A percentile compares a stretch with the other conserved stretches of the same genome.
Conservation (phyloP, 2,329 filamentous ascomycete species). For the Verticillium albo-atrum region DNA sequence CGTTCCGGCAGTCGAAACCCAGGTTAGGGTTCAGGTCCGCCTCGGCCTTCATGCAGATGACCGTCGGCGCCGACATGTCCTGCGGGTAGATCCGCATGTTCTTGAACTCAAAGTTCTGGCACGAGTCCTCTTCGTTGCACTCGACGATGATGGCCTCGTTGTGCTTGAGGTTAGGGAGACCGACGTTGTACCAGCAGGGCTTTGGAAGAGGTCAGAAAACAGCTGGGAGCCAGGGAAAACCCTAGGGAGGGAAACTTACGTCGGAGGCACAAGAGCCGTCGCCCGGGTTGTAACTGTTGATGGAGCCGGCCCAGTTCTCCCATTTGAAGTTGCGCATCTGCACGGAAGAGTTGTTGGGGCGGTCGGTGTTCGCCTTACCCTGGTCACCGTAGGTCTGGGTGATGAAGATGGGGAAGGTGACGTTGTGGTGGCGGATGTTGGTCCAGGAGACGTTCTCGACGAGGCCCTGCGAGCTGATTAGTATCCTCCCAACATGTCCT, state of each 20-base stretch:
- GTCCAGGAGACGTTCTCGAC: conserved; percentile 38
- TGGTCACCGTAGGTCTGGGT: conserved; percentile 39
- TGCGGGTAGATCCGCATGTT: conserved; percentile 28
- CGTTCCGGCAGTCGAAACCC: conserved; percentile 28
- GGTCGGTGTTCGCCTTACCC: conserved; percentile 20
- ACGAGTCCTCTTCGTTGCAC: conserved; percentile 33
- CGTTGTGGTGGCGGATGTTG: conserved; percentile 36
- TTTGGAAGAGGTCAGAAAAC: neutral
- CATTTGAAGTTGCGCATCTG: conserved; percentile 36
- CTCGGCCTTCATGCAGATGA: conserved; percentile 29
- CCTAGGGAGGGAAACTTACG: neutral
- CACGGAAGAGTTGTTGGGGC: conserved; percentile 33
- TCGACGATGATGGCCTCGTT: conserved; percentile 36
- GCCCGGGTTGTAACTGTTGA: conserved; percentile 35
- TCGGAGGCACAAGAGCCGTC: conserved; percentile 36
- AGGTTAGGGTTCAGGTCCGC: conserved; percentile 25
- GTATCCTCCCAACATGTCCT: neutral
- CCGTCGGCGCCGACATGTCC: conserved; percentile 17
- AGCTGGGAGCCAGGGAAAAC: neutral
- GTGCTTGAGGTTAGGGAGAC: conserved; percentile 29
- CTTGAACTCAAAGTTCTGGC: conserved; percentile 25
- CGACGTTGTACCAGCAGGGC: conserved; percentile 38
- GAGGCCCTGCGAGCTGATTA: conserved; percentile 22
- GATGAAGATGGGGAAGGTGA: conserved; percentile 41
- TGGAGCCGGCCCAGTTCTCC: conserved; percentile 32